Conservation (phyloP, 768 basidiomycete genomes). For the Kwoniella shandongensis region DNA sequence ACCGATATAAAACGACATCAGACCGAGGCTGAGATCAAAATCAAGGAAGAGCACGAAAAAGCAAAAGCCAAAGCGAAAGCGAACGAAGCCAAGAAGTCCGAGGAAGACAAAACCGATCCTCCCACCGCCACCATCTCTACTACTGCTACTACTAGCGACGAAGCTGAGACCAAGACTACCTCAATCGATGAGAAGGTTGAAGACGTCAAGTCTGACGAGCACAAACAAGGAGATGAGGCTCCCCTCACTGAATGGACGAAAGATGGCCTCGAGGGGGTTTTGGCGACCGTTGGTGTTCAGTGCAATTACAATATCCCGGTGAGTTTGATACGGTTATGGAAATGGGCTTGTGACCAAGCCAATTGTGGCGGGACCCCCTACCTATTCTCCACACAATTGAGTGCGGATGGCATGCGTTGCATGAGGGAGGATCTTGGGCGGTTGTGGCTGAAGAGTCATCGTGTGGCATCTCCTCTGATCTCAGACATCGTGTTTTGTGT, state of each 20-base stretch:
- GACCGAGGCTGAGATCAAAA: not conserved
- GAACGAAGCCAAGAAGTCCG: not conserved
- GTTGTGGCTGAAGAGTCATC: too few relatives aligned
- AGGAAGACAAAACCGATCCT: not conserved
- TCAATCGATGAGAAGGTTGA: not conserved
- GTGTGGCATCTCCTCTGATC: too few relatives aligned
- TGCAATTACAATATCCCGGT: slow-evolving; percentile 41
- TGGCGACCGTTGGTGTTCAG: slow-evolving; percentile 41
- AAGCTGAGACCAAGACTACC: not conserved
- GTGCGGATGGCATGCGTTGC: too few relatives aligned
- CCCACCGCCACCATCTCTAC: too few relatives aligned
- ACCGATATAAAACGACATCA: slow-evolving; percentile 1
- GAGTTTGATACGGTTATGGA: slow-evolving; percentile 8
- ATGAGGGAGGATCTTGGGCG: too few relatives aligned
- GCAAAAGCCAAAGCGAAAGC: not conserved
- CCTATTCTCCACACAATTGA: too few relatives aligned
- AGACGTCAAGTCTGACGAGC: not conserved
- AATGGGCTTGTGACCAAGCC: too few relatives aligned
- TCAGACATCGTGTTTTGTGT: too few relatives aligned
- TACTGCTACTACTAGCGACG: too few relatives aligned
- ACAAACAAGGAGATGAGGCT: not conserved
- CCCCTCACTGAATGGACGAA: slow-evolving; percentile 17
- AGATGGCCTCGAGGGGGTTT: slow-evolving; percentile 25
- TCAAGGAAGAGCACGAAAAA: not conserved
- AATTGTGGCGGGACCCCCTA: too few relatives aligned